Conservation (phyloP, 1,139 yeast genomes). For the Taiozyma sp. region DNA sequence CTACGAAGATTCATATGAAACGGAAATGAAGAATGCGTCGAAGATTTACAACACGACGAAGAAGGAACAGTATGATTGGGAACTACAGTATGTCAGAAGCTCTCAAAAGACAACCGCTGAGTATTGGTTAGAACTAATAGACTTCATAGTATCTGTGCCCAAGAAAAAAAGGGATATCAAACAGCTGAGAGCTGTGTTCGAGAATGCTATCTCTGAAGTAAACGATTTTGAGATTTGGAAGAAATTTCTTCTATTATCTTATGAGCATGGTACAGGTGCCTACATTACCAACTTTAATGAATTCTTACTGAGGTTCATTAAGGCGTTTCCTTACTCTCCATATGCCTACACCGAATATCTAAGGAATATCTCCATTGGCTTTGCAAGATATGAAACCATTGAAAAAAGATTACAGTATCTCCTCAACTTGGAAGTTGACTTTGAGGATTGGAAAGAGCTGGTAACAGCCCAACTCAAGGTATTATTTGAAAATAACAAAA, state of each 20-base stretch:
- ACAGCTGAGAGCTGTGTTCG: constrained; percentile 5
- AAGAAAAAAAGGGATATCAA: constrained; percentile 7
- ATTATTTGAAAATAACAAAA: background rate
- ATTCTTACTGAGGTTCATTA: constrained; percentile 3
- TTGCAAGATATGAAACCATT: background rate
- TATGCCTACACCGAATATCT: constrained; percentile 5
- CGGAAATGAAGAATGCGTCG: constrained; percentile 30
- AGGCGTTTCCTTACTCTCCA: constrained; percentile 1
- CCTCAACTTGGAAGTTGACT: background rate
- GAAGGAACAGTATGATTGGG: constrained; percentile 24
- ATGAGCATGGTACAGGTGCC: background rate
- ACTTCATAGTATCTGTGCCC: constrained; percentile 5
- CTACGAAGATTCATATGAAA: constrained; percentile 27
- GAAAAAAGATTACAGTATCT: constrained; percentile 1
- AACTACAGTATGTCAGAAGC: constrained; percentile 27
- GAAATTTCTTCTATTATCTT: constrained; percentile 2
- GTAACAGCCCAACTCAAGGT: constrained; percentile 1
- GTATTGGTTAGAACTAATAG: constrained; percentile 34
- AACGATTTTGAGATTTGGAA: constrained; percentile 6
- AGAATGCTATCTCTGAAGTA: constrained; percentile 6
- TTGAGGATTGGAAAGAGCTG: constrained; percentile 7
- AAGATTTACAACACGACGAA: constrained; percentile 28
- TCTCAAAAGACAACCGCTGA: constrained; percentile 21
- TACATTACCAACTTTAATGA: background rate
- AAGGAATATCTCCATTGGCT: constrained; percentile 1